phyloP scores from a whole-genome alignment of 495 filamentous ascomycete genomes.

The Xylona heveae region DNA sequence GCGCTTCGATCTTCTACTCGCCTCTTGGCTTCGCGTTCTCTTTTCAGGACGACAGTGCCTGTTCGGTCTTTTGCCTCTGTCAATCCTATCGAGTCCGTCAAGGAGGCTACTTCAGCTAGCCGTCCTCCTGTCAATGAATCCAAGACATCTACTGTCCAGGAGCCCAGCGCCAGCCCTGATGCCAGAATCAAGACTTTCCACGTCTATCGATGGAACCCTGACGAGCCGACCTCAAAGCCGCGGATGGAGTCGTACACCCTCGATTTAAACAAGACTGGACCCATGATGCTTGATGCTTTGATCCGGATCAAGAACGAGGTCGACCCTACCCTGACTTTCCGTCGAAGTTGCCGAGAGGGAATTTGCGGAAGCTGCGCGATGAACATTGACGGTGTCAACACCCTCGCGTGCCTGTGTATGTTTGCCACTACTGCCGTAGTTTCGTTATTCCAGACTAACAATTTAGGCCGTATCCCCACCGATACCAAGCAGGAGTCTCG shows the following conservation, averaged over 20 bases:
- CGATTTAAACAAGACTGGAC: constrained; percentile 94
- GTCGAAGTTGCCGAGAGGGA: constrained; percentile 85
- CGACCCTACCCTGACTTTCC: constrained; percentile 90
- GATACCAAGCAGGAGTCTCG: constrained; percentile 62
- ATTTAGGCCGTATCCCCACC: constrained; percentile 73
- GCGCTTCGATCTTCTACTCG: constrained; percentile 1
- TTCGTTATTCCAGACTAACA: not conserved
- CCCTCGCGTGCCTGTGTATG: constrained; percentile 92
- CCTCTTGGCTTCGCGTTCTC: constrained; percentile 1
- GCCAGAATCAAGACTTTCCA: constrained; percentile 83
- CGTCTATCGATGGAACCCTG: constrained; percentile 97
- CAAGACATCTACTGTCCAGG: constrained; percentile 31
- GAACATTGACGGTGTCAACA: constrained; percentile 98
- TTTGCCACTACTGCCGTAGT: constrained; percentile 9
- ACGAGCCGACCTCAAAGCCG: constrained; percentile 74
- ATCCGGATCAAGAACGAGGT: constrained; percentile 98
- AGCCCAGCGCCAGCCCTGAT: constrained; percentile 29
- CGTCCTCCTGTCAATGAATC: constrained; percentile 2
- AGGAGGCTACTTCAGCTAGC: not conserved
- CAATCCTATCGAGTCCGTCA: not conserved
- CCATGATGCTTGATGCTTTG: constrained; percentile 92
- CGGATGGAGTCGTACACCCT: constrained; percentile 85
- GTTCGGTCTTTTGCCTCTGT: not conserved
- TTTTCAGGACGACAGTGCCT: not conserved
- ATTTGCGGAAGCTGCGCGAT: constrained; percentile 98